Base-by-base conservation (phyloP, 2,329 filamentous ascomycete genomes). In the Fusarium setosum region DNA sequence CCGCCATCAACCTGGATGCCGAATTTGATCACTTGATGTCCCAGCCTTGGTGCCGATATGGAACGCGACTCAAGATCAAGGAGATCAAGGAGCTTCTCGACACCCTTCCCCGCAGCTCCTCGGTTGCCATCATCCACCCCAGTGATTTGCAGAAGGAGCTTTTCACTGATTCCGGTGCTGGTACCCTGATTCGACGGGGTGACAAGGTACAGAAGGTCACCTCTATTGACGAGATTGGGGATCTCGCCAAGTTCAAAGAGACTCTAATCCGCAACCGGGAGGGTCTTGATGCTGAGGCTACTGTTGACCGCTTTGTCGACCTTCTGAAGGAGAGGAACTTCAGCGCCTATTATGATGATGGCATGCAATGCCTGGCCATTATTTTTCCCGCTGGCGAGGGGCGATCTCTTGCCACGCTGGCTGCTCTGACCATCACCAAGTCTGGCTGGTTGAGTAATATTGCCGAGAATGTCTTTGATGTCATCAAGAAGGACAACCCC, bases 121-220 rank as follows among this genome's bases (percentile, higher is more conserved):
- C 93, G 72, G 95, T 99, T 48, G 96, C 96, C 63, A 98, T 99
- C 74, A 99, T 98, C 71, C 94, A 98, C 80, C 95, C 96, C 3
- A 94, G 92, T 67, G 94, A 97, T 77, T 85, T 99, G 40, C 94
- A 98, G 81, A 97, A 96, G 82, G 96, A 99, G 79, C 83, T 98
- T 6, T 97, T 98, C 80, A 98, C 95, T 15, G 94, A 98, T 79
- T 96, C 93, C 11, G 95, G 96, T 68, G 95, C 94, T 47, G 95
- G 96, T 60, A 98, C 95, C 31, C 83, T 98, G 61, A 97, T 98
- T 74, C 90, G 94, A 70, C 88, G 95, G 37, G 96, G 96, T 56
- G 95, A 95, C 79, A 97, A 96, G 83, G 87, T 98, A 32, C 87
- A 92, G 70, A 90, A 90, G 48, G 90, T 89, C 57, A 88, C 86